phyloP scores from a whole-genome alignment of 73 alveolate genomes.

The Strombidium stylifer region DNA sequence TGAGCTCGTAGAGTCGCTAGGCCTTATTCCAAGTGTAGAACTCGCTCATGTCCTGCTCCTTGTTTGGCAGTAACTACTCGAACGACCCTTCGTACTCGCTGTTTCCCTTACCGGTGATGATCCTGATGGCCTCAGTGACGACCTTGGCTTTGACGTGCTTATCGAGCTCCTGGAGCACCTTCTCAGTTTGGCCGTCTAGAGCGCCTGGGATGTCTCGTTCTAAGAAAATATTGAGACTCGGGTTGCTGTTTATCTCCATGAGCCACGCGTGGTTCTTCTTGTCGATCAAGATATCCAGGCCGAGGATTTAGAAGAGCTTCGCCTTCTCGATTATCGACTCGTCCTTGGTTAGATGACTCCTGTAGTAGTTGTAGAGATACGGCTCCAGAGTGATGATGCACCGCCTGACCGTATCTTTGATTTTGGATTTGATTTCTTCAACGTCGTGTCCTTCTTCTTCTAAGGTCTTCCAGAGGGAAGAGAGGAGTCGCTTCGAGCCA shows the following conservation, averaged over 20 bases:
- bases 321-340: conserved; percentile 1
- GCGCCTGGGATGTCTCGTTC: conserved; percentile 35
- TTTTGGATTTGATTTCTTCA: conserved; percentile 13
- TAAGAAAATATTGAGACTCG: conserved; percentile 50
- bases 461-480: conserved; percentile 28
- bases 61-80: conserved; percentile 6
- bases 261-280: conserved; percentile 48
- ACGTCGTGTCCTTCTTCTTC: conserved; percentile 38
- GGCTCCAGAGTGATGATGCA: conserved; percentile 57
- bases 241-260: conserved; percentile 55
- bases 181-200: conserved; percentile 50
- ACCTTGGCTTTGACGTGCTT: conserved; percentile 44
- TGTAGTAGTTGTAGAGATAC: conserved; percentile 28
- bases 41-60: conserved; percentile 8
- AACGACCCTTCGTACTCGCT: not conserved
- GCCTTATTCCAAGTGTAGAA: conserved; percentile 31
- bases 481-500: conserved; percentile 37
- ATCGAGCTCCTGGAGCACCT: conserved; percentile 43
- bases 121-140: conserved; percentile 28
- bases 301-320: conserved; percentile 33
- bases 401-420: conserved; percentile 44
- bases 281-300: conserved; percentile 57
- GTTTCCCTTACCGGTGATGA: conserved; percentile 19
- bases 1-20: not conserved
- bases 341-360: conserved; percentile 8